Conservation (phyloP, 805 yeast genomes). For the Candida nitratophila region DNA sequence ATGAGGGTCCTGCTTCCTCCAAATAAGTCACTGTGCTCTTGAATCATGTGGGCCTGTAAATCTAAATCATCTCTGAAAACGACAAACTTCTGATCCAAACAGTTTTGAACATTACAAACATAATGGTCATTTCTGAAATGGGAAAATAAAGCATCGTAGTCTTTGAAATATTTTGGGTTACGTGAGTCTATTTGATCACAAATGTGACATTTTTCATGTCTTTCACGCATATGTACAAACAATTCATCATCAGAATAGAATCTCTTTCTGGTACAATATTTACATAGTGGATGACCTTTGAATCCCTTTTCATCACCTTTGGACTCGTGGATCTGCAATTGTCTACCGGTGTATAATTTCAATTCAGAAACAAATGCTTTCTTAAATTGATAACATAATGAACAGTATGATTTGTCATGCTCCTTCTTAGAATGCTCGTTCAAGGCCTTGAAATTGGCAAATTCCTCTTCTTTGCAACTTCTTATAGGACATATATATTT, state of each 20-base stretch:
- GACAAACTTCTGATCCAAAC: conserved; percentile 86
- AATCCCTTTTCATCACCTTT: conserved; percentile 76
- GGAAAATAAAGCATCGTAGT: conserved; percentile 64
- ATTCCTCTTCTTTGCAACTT: conserved; percentile 21
- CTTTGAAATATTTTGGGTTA: conserved; percentile 66
- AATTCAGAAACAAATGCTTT: conserved; percentile 73
- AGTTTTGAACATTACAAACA: conserved; percentile 66
- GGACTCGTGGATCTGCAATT: conserved; percentile 61
- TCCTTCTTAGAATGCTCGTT: conserved; percentile 56
- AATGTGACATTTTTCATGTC: conserved; percentile 83
- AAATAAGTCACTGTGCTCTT: conserved; percentile 64
- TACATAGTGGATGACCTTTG: conserved; percentile 84
- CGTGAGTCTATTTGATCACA: conserved; percentile 66
- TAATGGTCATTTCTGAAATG: conserved; percentile 75
- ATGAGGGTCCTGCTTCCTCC: conserved; percentile 36
- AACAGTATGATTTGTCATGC: conserved; percentile 64
- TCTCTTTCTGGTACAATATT: conserved; percentile 63
- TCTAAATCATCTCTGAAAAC: conserved; percentile 86
- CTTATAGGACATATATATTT: conserved; percentile 47
- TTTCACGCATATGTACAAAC: conserved; percentile 69
- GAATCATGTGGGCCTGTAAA: conserved; percentile 78
- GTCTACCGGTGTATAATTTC: conserved; percentile 49
- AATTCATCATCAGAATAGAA: conserved; percentile 89
- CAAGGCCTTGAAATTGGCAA: conserved; percentile 46
- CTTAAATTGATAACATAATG: conserved; percentile 70